A percentile compares a stretch with the other conserved stretches of the same genome.
Evolutionary conservation across 768 basidiomycete genomes (phyloP).

Genomic region (Leccinum aurantiacum): DNA sequence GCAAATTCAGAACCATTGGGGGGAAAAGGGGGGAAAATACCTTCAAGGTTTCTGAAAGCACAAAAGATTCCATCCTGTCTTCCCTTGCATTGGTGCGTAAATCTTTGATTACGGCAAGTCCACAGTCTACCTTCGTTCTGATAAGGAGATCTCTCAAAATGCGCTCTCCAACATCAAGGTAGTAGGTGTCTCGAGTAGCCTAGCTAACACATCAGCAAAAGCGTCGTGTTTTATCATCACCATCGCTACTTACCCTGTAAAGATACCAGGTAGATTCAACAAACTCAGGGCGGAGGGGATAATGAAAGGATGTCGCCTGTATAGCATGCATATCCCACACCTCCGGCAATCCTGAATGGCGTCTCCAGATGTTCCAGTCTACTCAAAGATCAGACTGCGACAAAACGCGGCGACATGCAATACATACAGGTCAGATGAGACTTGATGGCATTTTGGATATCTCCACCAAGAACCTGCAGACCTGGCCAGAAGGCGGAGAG

Average conservation of each 20-base stretch:
- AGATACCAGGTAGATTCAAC: constrained; percentile 97
- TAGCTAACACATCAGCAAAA: constrained; percentile 30
- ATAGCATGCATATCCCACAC: constrained; percentile 81
- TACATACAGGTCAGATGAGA: constrained; percentile 84
- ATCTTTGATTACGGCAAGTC: constrained; percentile 79
- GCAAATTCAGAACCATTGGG: constrained; percentile 2
- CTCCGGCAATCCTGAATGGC: constrained; percentile 87
- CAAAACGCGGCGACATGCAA: not conserved
- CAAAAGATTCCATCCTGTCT: constrained; percentile 97
- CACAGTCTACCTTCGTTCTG: constrained; percentile 82
- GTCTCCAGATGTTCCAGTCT: constrained; percentile 95
- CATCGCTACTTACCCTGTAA: constrained; percentile 60
- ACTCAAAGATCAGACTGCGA: constrained; percentile 3
- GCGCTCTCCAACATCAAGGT: constrained; percentile 87
- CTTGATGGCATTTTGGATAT: constrained; percentile 87
- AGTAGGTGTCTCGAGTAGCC: constrained; percentile 92
- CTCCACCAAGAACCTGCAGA: constrained; percentile 82
- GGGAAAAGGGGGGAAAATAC: constrained; percentile 36
- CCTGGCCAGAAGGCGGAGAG: constrained; percentile 98
- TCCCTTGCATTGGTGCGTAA: constrained; percentile 75
- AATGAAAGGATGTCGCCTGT: constrained; percentile 71
- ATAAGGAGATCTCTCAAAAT: constrained; percentile 72
- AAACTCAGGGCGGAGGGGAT: constrained; percentile 87
- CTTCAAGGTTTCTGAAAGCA: constrained; percentile 91
- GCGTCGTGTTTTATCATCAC: not conserved